Evolutionary conservation across 805 yeast species (phyloP).

Genomic region (Yarrowia phangngaensis): DNA sequence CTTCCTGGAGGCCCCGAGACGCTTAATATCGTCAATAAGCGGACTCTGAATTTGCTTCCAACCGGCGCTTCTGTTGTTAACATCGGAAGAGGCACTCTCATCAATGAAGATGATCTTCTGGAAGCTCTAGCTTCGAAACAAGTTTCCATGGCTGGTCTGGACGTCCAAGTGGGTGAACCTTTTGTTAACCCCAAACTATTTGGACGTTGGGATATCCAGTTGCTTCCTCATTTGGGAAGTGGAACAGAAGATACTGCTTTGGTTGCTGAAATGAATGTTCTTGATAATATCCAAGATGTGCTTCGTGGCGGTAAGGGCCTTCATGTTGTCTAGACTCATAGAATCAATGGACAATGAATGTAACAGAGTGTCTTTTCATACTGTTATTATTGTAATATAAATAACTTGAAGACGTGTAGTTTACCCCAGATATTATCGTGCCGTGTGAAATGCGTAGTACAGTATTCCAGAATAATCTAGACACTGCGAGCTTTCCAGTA

Average conservation of each 20-base stretch:
- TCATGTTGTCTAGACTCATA: slow-evolving; percentile 22
- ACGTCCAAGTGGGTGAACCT: slow-evolving; percentile 68
- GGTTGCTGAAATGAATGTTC: slow-evolving; percentile 48
- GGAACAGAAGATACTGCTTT: slow-evolving; percentile 43
- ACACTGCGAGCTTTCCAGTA: too few species aligned
- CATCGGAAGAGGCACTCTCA: slow-evolving; percentile 69
- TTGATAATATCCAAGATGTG: slow-evolving; percentile 47
- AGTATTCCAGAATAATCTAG: too few species aligned
- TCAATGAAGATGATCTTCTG: slow-evolving; percentile 63
- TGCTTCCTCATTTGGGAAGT: slow-evolving; percentile 72
- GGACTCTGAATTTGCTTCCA: slow-evolving; percentile 47
- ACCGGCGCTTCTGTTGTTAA: slow-evolving; percentile 62
- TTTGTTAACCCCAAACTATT: slow-evolving; percentile 48
- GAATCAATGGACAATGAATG: too few species aligned
- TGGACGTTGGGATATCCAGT: slow-evolving; percentile 57
- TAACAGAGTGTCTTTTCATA: too few species aligned
- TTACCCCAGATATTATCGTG: too few species aligned
- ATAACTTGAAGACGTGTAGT: too few species aligned
- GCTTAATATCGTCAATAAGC: slow-evolving; percentile 49
- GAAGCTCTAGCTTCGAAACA: slow-evolving; percentile 58
- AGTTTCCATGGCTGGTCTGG: slow-evolving; percentile 64
- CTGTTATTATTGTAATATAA: too few species aligned
- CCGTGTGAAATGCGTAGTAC: too few species aligned
- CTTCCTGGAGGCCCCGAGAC: slow-evolving; percentile 65
- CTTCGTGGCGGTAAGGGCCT: slow-evolving; percentile 27